A percentile compares a stretch with the other conserved stretches of the same genome.
These are phyloP conservation scores for Crithidia mellificae DNA, from an alignment of 208 protist species.

Conservation along the genomic window DNA sequence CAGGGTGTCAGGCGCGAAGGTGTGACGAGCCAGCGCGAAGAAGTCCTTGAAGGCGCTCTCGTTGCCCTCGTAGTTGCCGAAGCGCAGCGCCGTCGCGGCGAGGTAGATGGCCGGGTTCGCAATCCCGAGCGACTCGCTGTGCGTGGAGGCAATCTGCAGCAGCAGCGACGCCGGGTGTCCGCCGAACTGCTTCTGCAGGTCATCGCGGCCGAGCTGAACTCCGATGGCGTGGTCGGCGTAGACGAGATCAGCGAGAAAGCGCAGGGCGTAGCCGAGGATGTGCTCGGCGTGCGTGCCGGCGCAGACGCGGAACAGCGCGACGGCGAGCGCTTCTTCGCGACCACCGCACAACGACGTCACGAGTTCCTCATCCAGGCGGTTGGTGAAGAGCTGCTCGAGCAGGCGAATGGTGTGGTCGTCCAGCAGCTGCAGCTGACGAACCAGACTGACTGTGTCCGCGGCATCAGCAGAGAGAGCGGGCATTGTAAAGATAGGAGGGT, in stretches of 20 bases:
- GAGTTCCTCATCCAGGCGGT: constrained; percentile 56
- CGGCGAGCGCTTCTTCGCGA: constrained; percentile 54
- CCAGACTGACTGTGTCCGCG: constrained; percentile 59
- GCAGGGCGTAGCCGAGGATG: constrained; percentile 70
- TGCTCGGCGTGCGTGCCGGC: constrained; percentile 42
- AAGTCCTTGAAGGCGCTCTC: constrained; percentile 57
- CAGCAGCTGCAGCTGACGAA: constrained; percentile 67
- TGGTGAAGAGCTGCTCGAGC: constrained; percentile 81
- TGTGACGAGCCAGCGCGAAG: constrained; percentile 52
- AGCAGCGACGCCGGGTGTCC: constrained; percentile 52
- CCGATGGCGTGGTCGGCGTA: constrained; percentile 44
- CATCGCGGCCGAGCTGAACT: constrained; percentile 48
- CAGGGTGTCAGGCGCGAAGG: constrained; percentile 61
- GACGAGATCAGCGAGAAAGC: constrained; percentile 81
- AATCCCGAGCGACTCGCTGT: constrained; percentile 55
- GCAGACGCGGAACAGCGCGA: constrained; percentile 61
- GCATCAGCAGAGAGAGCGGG: constrained; percentile 65
- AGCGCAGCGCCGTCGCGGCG: constrained; percentile 66
- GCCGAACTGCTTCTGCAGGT: constrained; percentile 51
- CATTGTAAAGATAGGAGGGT: constrained; percentile 37
- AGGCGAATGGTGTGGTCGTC: constrained; percentile 61
- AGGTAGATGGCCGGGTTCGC: constrained; percentile 78
- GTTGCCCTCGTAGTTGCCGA: constrained; percentile 52
- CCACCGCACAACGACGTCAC: constrained; percentile 57
- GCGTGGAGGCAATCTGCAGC: constrained; percentile 43